These are phyloP conservation scores for Pleurotus cornucopiae DNA, from an alignment of 768 basidiomycete genomes.

Conservation along the genomic window DNA sequence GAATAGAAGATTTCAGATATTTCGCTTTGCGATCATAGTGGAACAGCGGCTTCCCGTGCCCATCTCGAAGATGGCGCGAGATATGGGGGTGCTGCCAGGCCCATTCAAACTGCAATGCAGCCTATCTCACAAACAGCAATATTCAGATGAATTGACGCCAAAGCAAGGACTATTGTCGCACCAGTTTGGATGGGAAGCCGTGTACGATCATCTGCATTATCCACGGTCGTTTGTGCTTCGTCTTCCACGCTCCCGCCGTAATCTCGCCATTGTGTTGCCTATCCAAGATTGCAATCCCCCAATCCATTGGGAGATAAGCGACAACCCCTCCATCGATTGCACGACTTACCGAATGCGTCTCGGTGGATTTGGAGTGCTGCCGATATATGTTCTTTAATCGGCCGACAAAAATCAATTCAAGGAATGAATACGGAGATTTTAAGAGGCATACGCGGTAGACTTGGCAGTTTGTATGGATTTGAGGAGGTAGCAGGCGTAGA, in stretches of 20 bases:
- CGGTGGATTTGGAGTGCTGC: constrained; percentile 66
- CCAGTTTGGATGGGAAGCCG: constrained; percentile 73
- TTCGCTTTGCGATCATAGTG: constrained; percentile 22
- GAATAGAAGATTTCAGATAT: constrained; percentile 40
- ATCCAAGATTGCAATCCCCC: neutral
- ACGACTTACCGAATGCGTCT: constrained; percentile 51
- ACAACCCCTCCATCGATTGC: neutral
- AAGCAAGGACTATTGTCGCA: constrained; percentile 15
- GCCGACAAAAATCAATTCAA: neutral
- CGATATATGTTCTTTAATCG: constrained; percentile 63
- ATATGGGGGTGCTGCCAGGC: constrained; percentile 79
- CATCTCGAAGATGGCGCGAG: constrained; percentile 58
- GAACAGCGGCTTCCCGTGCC: constrained; percentile 35
- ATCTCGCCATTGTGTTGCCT: constrained; percentile 84
- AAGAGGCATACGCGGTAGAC: constrained; percentile 35
- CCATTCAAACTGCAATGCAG: constrained; percentile 81
- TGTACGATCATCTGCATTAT: constrained; percentile 84
- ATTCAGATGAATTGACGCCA: neutral
- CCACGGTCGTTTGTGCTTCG: constrained; percentile 61
- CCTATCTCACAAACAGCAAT: constrained; percentile 24
- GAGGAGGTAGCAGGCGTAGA: constrained; percentile 84
- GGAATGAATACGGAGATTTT: neutral
- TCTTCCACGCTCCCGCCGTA: constrained; percentile 66
- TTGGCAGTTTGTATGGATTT: constrained; percentile 56
- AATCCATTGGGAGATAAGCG: neutral